Evolutionary conservation across 2,329 filamentous ascomycete species (phyloP).

Genomic region (Orbilia oligospora): DNA sequence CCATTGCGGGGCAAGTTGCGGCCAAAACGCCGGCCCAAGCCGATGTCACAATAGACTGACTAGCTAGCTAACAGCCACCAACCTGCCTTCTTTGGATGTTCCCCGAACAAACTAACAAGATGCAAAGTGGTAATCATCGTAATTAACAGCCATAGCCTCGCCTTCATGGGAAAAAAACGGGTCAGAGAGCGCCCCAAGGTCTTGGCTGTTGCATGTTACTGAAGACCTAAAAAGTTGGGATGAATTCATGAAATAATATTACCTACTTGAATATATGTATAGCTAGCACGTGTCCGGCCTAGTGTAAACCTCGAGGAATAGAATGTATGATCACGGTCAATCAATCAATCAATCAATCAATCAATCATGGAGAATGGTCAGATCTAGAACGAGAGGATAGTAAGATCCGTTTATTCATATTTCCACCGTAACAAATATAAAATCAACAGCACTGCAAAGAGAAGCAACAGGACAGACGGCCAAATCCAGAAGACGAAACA

Average conservation of each 20-base stretch:
- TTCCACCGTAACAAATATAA: slow-evolving; percentile 41
- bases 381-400: background rate
- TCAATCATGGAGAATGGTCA: no score
- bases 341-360: no score
- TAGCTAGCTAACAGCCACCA: no score
- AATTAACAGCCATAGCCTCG: background rate
- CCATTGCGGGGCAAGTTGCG: slow-evolving; percentile 19
- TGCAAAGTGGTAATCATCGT: no score
- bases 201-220: slow-evolving; percentile 12
- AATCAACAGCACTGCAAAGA: background rate
- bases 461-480: slow-evolving; percentile 2
- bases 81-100: no score
- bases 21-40: slow-evolving; percentile 22
- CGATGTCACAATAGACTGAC: background rate
- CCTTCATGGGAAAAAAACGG: slow-evolving; percentile 7
- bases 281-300: no score
- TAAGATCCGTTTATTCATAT: slow-evolving; percentile 44
- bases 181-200: slow-evolving; percentile 4
- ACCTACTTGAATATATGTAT: background rate
- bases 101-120: no score
- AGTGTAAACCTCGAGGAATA: background rate
- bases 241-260: no score
- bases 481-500: slow-evolving; percentile 28
- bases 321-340: background rate
- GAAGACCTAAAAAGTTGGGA: slow-evolving; percentile 2